Evolutionary conservation across 2,329 filamentous ascomycete genomes (phyloP).

Genomic region (Hortaea werneckii): DNA sequence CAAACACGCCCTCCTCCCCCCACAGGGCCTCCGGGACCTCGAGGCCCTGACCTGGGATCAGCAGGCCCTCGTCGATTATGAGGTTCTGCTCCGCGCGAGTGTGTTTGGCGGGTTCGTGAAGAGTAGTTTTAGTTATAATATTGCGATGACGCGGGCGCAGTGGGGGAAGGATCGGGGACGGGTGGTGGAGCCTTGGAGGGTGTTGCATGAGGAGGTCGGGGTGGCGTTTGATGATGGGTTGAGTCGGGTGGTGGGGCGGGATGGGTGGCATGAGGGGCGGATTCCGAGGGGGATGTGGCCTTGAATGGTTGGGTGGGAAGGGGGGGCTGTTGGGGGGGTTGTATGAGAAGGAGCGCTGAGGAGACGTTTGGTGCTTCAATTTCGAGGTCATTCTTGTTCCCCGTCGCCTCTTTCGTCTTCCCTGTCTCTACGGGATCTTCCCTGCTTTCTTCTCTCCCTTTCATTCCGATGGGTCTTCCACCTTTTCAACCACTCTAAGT

Average conservation of each 20-base stretch:
- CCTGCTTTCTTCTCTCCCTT: no score
- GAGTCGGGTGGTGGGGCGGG: constrained; percentile 18
- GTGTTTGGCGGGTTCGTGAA: constrained; percentile 36
- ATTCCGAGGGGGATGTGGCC: constrained; percentile 22
- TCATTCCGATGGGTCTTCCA: no score
- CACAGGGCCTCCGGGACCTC: constrained; percentile 26
- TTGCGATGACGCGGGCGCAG: constrained; percentile 35
- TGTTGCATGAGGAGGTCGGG: constrained; percentile 13
- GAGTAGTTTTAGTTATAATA: constrained; percentile 39
- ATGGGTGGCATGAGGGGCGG: constrained; percentile 15
- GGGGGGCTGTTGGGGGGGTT: no score
- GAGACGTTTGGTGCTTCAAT: no score
- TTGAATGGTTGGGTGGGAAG: constrained; percentile 1
- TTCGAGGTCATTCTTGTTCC: no score
- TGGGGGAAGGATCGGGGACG: constrained; percentile 17
- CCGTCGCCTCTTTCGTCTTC: no score
- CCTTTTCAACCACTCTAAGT: no score
- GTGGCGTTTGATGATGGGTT: constrained; percentile 21
- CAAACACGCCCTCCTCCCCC: constrained; percentile 35
- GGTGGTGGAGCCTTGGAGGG: constrained; percentile 16
- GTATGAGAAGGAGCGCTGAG: no score
- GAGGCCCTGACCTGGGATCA: constrained; percentile 38
- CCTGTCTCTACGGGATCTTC: no score
- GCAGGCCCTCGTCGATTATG: constrained; percentile 42
- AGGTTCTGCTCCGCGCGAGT: constrained; percentile 37